Evolutionary conservation across 2,329 filamentous ascomycete genomes (phyloP).

Genomic region (Alternaria dauci): DNA sequence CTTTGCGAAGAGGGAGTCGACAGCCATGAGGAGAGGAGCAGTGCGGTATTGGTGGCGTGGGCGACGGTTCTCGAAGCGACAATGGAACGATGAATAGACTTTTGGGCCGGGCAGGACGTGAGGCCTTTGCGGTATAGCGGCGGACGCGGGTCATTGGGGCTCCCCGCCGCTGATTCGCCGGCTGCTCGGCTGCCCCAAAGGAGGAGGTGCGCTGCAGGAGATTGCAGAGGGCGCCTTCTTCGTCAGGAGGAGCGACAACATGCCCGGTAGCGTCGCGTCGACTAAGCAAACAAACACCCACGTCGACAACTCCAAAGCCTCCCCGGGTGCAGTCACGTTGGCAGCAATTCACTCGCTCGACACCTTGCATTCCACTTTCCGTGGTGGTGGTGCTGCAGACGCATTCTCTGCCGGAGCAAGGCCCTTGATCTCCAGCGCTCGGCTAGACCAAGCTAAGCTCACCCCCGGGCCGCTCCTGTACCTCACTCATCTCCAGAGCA

Average conservation of each 20-base stretch:
- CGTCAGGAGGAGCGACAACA: slow-evolving; percentile 21
- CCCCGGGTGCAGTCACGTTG: not conserved
- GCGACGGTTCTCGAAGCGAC: slow-evolving; percentile 29
- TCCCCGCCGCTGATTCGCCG: slow-evolving; percentile 1
- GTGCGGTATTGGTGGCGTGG: slow-evolving; percentile 32
- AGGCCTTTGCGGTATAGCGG: slow-evolving; percentile 28
- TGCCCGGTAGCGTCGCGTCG: not conserved
- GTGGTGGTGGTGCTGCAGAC: not conserved
- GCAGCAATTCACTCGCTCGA: not conserved
- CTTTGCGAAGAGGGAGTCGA: slow-evolving; percentile 42
- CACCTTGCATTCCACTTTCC: not conserved
- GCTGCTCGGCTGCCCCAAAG: slow-evolving; percentile 16
- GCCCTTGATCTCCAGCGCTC: slow-evolving; percentile 36
- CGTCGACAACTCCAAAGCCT: not conserved
- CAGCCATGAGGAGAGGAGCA: not conserved
- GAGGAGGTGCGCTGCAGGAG: slow-evolving; percentile 38
- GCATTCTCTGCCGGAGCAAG: slow-evolving; percentile 4
- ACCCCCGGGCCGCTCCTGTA: slow-evolving; percentile 41
- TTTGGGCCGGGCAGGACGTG: slow-evolving; percentile 22
- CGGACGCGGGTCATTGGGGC: slow-evolving; percentile 16
- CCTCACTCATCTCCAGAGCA: slow-evolving; percentile 40
- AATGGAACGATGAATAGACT: slow-evolving; percentile 22
- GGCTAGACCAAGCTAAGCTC: slow-evolving; percentile 40
- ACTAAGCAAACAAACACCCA: not conserved
- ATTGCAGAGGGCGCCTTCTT: slow-evolving; percentile 41